Base-by-base conservation (phyloP, 805 yeast genomes). In the Yamadazyma paraphyllophila region DNA sequence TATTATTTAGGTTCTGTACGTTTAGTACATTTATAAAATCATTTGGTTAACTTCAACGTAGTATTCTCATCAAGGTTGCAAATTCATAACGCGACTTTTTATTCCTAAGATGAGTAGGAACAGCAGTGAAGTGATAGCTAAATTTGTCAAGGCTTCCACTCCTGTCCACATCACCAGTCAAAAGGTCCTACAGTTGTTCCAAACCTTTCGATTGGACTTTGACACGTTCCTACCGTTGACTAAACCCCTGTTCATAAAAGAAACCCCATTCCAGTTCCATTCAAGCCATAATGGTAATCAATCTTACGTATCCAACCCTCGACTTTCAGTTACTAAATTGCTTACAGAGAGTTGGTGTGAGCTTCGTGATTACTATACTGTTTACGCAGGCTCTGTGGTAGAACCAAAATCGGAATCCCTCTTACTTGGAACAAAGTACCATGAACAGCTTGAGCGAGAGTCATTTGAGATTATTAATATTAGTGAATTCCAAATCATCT, bases 331-430 rank as follows among this genome's bases (percentile, higher is more conserved):
- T 3, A 83, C 91, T 0, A 76, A 72, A 44, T 58, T 86, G 7
- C 61, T 83, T 9, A 77, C 84, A 0, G 69, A 76, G 27, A 62
- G 73, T 12, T 85, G 89, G 87, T 86, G 94, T 66, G 92, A 86
- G 60, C 62, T 85, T 38, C 65, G 80, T 34, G 71, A 66, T 14
- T 71, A 75, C 47, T 85, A 80, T 57, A 70, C 73, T 17, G 57
- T 80, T 0, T 85, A 77, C 52, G 65, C 82, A 0, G 71, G 73
- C 15, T 64, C 73, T 5, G 62, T 53, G 13, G 6, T 27, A 7
- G 35, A 48, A 35, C 44, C 53, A 27, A 61, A 61, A 16, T 75
- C 74, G 4, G 52, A 49, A 2, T 71, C 75, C 2, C 73, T 83
- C 70, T 45, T 46, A 2, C 51, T 64, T 10, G 92, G 92, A 0